A percentile compares a stretch with the other conserved stretches of the same genome.
phyloP scores from a whole-genome alignment of 1,139 yeast species.

The Taphrina wiesneri region DNA sequence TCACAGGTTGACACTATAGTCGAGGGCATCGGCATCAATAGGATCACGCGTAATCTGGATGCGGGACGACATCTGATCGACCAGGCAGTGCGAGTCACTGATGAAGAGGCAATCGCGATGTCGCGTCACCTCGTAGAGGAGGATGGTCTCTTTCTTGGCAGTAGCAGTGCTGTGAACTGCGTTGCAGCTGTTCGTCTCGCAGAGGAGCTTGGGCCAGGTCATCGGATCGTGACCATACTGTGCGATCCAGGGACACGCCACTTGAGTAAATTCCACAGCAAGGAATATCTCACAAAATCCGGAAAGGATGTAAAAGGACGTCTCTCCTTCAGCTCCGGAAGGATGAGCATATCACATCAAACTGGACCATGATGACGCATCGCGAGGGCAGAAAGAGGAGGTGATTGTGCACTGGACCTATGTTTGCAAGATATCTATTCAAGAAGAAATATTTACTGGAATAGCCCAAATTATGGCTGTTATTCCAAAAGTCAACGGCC shows the following conservation, averaged over 20 bases:
- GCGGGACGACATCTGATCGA: slow-evolving; percentile 64
- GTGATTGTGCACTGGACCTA: too few species aligned
- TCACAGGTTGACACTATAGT: slow-evolving; percentile 95
- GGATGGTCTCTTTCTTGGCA: slow-evolving; percentile 89
- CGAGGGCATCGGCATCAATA: slow-evolving; percentile 89
- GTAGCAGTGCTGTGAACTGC: slow-evolving; percentile 88
- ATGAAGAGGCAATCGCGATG: slow-evolving; percentile 80
- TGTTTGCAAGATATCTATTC: too few species aligned
- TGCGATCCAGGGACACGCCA: slow-evolving; percentile 56
- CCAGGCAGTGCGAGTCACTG: slow-evolving; percentile 76
- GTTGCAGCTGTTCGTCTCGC: slow-evolving; percentile 83
- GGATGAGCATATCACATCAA: background rate
- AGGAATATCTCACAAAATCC: slow-evolving; percentile 1
- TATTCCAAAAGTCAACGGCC: background rate
- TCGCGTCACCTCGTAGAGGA: slow-evolving; percentile 76
- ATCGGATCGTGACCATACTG: slow-evolving; percentile 77
- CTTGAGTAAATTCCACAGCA: slow-evolving; percentile 26
- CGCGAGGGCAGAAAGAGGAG: too few species aligned
- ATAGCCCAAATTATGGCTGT: slow-evolving; percentile 3
- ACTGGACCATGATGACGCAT: background rate
- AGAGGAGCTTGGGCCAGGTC: slow-evolving; percentile 58
- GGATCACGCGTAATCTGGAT: slow-evolving; percentile 77
- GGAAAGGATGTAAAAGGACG: background rate
- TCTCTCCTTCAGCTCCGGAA: background rate
- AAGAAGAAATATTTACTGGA: background rate